phyloP scores from a whole-genome alignment of 2,329 filamentous ascomycete species.

The Fusarium foetens region DNA sequence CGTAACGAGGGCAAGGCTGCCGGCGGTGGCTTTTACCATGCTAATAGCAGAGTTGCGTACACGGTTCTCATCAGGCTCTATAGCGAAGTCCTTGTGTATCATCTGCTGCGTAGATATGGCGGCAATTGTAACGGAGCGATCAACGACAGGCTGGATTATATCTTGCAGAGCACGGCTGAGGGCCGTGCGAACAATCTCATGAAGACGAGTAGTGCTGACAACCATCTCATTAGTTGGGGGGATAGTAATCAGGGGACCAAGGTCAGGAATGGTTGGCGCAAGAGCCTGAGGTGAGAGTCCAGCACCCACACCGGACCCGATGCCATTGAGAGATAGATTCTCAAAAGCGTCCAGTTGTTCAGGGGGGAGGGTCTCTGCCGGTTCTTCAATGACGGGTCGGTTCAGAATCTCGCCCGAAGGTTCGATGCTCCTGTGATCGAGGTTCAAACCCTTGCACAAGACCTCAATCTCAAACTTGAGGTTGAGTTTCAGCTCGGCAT shows the following conservation, averaged over 20 bases:
- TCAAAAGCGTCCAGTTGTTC: constrained; percentile 85
- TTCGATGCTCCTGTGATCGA: constrained; percentile 93
- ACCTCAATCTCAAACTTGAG: constrained; percentile 99
- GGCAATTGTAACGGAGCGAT: constrained; percentile 96
- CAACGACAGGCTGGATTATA: constrained; percentile 97
- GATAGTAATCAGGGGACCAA: constrained; percentile 81
- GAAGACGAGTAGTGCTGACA: constrained; percentile 73
- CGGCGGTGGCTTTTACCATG: constrained; percentile 94
- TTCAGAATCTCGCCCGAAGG: constrained; percentile 88
- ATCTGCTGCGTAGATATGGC: constrained; percentile 96
- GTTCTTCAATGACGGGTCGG: constrained; percentile 72
- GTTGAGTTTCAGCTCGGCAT: constrained; percentile 92
- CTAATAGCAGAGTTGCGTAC: constrained; percentile 87
- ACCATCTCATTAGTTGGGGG: constrained; percentile 85
- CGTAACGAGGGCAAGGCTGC: constrained; percentile 94
- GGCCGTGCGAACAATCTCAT: constrained; percentile 84
- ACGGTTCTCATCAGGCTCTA: constrained; percentile 88
- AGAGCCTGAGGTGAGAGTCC: constrained; percentile 82
- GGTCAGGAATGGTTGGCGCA: constrained; percentile 83
- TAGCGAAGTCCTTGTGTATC: constrained; percentile 95
- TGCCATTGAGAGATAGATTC: constrained; percentile 79
- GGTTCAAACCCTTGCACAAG: constrained; percentile 87
- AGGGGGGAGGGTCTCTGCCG: constrained; percentile 66
- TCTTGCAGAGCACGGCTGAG: constrained; percentile 92
- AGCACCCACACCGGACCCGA: constrained; percentile 73